These are phyloP conservation scores for Leccinum variabile DNA, from an alignment of 1,284 basidiomycete species.

Conservation along the genomic window DNA sequence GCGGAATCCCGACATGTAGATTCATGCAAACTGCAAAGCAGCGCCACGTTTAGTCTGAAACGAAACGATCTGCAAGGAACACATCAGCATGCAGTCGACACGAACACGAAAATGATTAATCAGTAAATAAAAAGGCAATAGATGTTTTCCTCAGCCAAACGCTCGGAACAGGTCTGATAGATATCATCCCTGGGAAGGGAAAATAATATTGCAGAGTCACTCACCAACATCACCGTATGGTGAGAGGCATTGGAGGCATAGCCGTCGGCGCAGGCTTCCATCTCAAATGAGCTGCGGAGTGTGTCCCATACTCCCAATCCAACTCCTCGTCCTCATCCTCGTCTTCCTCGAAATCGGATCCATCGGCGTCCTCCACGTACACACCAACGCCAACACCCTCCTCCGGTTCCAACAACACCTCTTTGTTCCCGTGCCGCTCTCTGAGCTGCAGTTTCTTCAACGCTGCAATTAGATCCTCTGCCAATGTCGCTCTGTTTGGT, in stretches of 20 bases:
- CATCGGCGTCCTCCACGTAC: constrained; percentile 69
- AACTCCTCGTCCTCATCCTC: constrained; percentile 40
- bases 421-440: constrained; percentile 41
- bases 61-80: constrained; percentile 3
- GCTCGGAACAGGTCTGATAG: constrained; percentile 47
- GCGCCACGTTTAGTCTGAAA: not conserved
- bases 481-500: constrained; percentile 84
- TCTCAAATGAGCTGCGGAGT: constrained; percentile 47
- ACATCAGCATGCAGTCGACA: constrained; percentile 4
- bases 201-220: constrained; percentile 8
- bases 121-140: constrained; percentile 33
- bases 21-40: not conserved
- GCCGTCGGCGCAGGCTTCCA: constrained; percentile 58
- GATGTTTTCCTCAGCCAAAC: constrained; percentile 31
- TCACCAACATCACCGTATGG: constrained; percentile 33
- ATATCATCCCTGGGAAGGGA: constrained; percentile 31
- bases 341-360: constrained; percentile 35
- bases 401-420: constrained; percentile 61
- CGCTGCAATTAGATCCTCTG: constrained; percentile 85
- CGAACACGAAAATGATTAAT: constrained; percentile 5
- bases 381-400: constrained; percentile 74
- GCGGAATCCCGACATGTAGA: not conserved
- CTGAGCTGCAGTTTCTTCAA: constrained; percentile 60
- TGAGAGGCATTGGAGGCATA: constrained; percentile 50
- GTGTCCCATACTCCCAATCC: constrained; percentile 65